phyloP scores from a whole-genome alignment of 495 filamentous ascomycete genomes.

The Neurospora discreta region DNA sequence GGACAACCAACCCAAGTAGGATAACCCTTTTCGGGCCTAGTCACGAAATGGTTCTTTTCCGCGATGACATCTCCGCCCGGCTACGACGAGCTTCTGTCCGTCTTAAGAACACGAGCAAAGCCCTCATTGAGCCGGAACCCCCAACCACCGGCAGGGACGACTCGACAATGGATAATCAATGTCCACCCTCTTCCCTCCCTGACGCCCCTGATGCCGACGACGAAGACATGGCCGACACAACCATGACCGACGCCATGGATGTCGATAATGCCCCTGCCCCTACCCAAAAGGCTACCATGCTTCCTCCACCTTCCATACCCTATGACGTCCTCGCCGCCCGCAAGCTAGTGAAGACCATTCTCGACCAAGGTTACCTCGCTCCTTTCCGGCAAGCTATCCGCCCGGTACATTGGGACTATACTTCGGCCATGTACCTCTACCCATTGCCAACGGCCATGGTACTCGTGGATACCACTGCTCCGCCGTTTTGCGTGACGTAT shows the following conservation, averaged over 20 bases:
- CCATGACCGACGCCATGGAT: conserved; percentile 32
- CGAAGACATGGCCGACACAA: not conserved
- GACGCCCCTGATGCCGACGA: conserved; percentile 7
- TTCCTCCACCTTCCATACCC: conserved; percentile 19
- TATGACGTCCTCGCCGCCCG: conserved; percentile 52
- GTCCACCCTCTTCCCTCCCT: not conserved
- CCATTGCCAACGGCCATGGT: conserved; percentile 77
- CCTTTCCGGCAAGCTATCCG: conserved; percentile 69
- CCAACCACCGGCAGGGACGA: conserved; percentile 15
- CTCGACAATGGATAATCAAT: conserved; percentile 16
- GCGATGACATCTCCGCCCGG: conserved; percentile 73
- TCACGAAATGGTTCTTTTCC: conserved; percentile 74
- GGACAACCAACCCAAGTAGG: conserved; percentile 77
- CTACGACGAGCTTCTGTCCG: conserved; percentile 63
- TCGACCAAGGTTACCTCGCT: conserved; percentile 83
- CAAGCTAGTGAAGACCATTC: conserved; percentile 76
- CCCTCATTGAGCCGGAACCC: conserved; percentile 1
- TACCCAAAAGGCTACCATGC: conserved; percentile 1
- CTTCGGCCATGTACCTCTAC: conserved; percentile 61
- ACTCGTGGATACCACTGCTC: conserved; percentile 67
- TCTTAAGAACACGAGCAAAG: conserved; percentile 30
- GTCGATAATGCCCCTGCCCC: conserved; percentile 14
- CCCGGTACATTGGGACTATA: conserved; percentile 84
- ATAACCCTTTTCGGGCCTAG: conserved; percentile 72
- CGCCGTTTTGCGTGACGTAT: conserved; percentile 76